Percentiles rank a stretch among this genome's conserved stretches.
Evolutionary conservation across 1,284 basidiomycete genomes (phyloP).

Genomic region (Ustilago vetiveriae): DNA sequence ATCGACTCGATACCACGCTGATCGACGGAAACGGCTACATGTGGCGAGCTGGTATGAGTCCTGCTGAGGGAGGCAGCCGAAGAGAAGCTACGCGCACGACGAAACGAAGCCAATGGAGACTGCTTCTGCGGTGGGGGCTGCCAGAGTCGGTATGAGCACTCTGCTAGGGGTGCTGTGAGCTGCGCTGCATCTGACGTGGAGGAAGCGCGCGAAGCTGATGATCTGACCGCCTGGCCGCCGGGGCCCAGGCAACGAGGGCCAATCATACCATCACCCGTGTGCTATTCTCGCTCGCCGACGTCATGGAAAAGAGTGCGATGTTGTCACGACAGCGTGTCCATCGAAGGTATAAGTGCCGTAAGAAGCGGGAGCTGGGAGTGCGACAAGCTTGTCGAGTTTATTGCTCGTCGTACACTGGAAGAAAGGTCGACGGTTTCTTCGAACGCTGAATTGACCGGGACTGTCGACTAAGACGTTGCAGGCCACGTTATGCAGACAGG

Average conservation of each 20-base stretch:
- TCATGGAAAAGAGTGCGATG: constrained; percentile 4
- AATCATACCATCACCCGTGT: constrained; percentile 42
- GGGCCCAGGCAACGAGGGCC: constrained; percentile 35
- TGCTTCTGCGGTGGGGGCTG: constrained; percentile 11
- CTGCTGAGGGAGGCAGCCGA: background rate
- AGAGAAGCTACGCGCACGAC: constrained; percentile 9
- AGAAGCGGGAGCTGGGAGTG: too few relatives aligned
- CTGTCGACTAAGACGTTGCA: too few relatives aligned
- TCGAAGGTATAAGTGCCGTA: too few relatives aligned
- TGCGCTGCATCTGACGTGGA: background rate
- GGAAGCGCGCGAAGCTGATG: constrained; percentile 13
- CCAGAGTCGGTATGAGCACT: constrained; percentile 35
- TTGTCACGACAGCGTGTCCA: too few relatives aligned
- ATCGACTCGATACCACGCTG: constrained; percentile 21
- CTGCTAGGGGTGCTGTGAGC: constrained; percentile 13
- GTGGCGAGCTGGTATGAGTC: constrained; percentile 1
- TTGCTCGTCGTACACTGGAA: too few relatives aligned
- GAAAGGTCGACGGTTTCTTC: too few relatives aligned
- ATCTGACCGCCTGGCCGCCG: constrained; percentile 23
- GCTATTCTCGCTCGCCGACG: constrained; percentile 1
- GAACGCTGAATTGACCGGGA: too few relatives aligned
- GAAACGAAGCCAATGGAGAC: background rate
- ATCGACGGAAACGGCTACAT: constrained; percentile 6
- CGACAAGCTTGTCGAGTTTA: too few relatives aligned
- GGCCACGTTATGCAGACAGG: too few relatives aligned